phyloP scores from a whole-genome alignment of 2,329 filamentous ascomycete species.

The Fusarium sp. region DNA sequence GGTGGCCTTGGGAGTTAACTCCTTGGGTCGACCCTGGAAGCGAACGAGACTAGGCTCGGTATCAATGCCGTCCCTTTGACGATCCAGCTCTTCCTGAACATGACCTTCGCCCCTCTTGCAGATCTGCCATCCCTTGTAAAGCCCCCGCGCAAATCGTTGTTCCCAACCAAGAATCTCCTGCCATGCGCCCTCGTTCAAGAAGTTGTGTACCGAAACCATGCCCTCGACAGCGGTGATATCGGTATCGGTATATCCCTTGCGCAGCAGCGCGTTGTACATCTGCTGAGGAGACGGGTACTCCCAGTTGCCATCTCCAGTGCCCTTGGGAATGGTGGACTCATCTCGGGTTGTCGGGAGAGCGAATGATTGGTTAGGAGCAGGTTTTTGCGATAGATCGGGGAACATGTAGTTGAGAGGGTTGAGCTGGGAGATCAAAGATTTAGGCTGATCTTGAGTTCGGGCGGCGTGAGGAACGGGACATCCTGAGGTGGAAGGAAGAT shows the following conservation, averaged over 20 bases:
- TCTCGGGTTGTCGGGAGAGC: constrained; percentile 84
- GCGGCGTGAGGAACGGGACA: constrained; percentile 59
- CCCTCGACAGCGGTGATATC: constrained; percentile 92
- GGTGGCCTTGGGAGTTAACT: constrained; percentile 90
- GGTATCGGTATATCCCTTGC: constrained; percentile 96
- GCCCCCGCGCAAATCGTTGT: constrained; percentile 79
- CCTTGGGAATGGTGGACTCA: constrained; percentile 89
- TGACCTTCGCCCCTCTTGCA: constrained; percentile 80
- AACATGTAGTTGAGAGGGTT: constrained; percentile 96
- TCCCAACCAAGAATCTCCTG: constrained; percentile 95
- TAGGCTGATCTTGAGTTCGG: constrained; percentile 48
- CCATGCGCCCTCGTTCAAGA: constrained; percentile 98
- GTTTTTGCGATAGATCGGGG: constrained; percentile 81
- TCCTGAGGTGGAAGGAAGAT: constrained; percentile 39
- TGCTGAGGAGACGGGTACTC: constrained; percentile 98
- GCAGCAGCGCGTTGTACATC: constrained; percentile 98
- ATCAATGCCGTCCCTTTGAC: constrained; percentile 64
- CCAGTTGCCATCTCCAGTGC: constrained; percentile 83
- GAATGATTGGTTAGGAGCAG: constrained; percentile 76
- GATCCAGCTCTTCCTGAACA: constrained; percentile 54
- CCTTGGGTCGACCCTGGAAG: constrained; percentile 89
- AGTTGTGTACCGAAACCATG: constrained; percentile 99
- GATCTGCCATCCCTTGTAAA: constrained; percentile 76
- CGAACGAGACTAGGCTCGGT: constrained; percentile 78
- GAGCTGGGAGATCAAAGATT: constrained; percentile 64